A percentile compares a stretch with the other conserved stretches of the same genome.
These are phyloP conservation scores for Tolypocladium sp. DNA, from an alignment of 2,329 filamentous ascomycete genomes.

Conservation along the genomic window DNA sequence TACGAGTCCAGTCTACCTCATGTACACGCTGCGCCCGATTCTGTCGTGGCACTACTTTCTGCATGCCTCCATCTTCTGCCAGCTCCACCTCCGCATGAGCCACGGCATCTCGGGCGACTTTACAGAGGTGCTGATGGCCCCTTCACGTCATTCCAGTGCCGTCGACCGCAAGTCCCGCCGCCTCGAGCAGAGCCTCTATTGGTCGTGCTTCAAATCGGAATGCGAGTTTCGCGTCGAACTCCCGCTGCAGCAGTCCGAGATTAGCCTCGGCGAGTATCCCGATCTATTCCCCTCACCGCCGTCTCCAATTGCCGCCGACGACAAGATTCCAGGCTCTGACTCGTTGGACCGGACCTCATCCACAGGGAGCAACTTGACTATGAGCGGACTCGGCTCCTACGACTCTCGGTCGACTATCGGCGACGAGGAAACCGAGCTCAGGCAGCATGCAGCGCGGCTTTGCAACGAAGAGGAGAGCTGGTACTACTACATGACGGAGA, in stretches of 20 bases:
- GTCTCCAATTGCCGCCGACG: neutral
- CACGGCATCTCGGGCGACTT: neutral
- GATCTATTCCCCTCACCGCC: neutral
- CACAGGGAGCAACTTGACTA: neutral
- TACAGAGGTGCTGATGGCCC: neutral
- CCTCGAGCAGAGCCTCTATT: neutral
- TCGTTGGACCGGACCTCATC: neutral
- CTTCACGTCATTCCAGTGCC: neutral
- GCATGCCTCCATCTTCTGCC: neutral
- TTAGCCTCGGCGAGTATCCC: neutral
- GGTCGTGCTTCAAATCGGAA: neutral
- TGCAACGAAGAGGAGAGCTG: constrained; percentile 24
- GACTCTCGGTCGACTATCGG: neutral
- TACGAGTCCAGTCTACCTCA: constrained; percentile 19
- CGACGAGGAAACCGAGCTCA: neutral
- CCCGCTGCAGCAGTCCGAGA: neutral
- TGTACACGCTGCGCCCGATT: constrained; percentile 23
- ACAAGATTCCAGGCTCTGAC: neutral
- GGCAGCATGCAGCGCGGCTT: neutral
- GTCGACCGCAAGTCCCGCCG: neutral
- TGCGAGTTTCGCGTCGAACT: neutral
- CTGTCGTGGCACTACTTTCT: neutral
- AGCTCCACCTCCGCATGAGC: neutral
- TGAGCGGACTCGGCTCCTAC: neutral
- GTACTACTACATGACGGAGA: constrained; percentile 35